phyloP scores from a whole-genome alignment of 805 yeast species.

The Danielia oregonensis region DNA sequence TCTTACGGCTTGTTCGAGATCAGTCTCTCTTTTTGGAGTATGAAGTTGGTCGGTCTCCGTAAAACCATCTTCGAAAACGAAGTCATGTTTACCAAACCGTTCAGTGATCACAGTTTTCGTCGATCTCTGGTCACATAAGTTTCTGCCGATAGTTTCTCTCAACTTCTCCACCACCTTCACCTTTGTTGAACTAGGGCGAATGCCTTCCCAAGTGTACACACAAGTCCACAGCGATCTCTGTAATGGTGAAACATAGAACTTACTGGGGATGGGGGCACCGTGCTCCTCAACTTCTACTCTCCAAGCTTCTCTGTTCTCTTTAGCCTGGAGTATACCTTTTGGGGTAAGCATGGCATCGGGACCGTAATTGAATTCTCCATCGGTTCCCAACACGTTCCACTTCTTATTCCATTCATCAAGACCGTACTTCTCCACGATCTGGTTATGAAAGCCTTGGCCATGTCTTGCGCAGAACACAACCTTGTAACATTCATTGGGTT shows the following conservation, averaged over 20 bases:
- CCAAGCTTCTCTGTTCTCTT: slow-evolving; percentile 44
- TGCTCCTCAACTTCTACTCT: slow-evolving; percentile 31
- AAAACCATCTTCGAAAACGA: slow-evolving; percentile 41
- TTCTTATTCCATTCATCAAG: slow-evolving; percentile 52
- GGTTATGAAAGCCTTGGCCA: slow-evolving; percentile 68
- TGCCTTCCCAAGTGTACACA: slow-evolving; percentile 47
- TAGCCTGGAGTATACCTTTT: slow-evolving; percentile 54
- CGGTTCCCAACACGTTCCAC: slow-evolving; percentile 51
- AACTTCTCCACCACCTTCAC: slow-evolving; percentile 42
- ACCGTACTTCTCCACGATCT: slow-evolving; percentile 53
- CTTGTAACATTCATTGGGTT: slow-evolving; percentile 41
- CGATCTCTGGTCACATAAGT: slow-evolving; percentile 58
- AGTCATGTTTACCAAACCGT: slow-evolving; percentile 32
- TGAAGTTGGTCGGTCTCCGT: slow-evolving; percentile 49
- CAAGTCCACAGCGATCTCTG: slow-evolving; percentile 61
- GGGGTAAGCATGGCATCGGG: slow-evolving; percentile 61
- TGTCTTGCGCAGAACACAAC: slow-evolving; percentile 58
- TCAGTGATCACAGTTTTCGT: slow-evolving; percentile 32
- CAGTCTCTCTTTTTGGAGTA: slow-evolving; percentile 44
- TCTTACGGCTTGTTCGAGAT: slow-evolving; percentile 47
- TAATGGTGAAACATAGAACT: slow-evolving; percentile 59
- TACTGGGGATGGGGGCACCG: slow-evolving; percentile 56
- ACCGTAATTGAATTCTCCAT: slow-evolving; percentile 53
- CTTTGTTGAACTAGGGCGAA: slow-evolving; percentile 15
- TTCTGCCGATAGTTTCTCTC: slow-evolving; percentile 60